Conservation (phyloP, 768 basidiomycete species). For the Mycena epipterygia region DNA sequence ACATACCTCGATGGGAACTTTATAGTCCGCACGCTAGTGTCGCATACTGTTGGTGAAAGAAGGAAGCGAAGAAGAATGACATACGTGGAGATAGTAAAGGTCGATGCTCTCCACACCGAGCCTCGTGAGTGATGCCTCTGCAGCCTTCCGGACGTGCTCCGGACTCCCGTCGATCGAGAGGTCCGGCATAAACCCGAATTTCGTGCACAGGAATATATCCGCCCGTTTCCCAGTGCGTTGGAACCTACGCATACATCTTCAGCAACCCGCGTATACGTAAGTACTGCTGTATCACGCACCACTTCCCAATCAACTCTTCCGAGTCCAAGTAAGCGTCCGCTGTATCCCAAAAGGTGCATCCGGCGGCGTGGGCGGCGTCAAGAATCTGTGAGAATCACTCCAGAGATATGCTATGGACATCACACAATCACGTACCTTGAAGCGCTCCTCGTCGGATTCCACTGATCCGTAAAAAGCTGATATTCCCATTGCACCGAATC, state of each 20-base stretch:
- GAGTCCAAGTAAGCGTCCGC: constrained; percentile 58
- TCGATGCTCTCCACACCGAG: too few species aligned
- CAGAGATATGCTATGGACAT: not conserved
- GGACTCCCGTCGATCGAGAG: constrained; percentile 44
- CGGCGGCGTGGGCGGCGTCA: constrained; percentile 55
- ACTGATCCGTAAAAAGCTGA: constrained; percentile 56
- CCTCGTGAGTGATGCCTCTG: too few species aligned
- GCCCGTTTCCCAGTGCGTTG: constrained; percentile 53
- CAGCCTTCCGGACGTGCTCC: constrained; percentile 43
- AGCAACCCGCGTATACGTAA: not conserved
- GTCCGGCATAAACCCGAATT: constrained; percentile 52
- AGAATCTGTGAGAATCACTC: constrained; percentile 47
- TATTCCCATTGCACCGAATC: constrained; percentile 68
- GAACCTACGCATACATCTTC: not conserved
- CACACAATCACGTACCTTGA: constrained; percentile 51
- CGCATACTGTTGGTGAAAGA: too few species aligned
- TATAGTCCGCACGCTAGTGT: too few species aligned
- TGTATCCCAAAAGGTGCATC: constrained; percentile 64
- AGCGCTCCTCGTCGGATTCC: constrained; percentile 62
- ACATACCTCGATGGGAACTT: too few species aligned
- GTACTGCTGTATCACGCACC: constrained; percentile 43
- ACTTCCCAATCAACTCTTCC: constrained; percentile 62
- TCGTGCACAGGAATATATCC: constrained; percentile 64
- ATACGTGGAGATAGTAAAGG: too few species aligned
- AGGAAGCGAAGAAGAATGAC: too few species aligned